Percentiles rank a stretch among this genome's conserved stretches.
Conservation (phyloP, 140 eudicot genomes). For the Flaveria floridana region DNA sequence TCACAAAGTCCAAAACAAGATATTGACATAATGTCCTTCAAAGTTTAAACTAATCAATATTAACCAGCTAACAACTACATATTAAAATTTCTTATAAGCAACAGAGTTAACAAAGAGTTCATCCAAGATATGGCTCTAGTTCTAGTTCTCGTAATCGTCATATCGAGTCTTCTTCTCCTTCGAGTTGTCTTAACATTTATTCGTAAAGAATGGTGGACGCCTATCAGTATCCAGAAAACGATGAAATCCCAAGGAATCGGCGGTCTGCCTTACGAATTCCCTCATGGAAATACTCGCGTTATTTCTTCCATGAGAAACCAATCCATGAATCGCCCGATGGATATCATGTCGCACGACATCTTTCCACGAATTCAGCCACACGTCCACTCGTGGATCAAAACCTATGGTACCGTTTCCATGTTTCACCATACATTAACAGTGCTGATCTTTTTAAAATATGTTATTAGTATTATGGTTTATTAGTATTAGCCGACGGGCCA, state of each 20-base stretch:
- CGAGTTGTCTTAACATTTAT: slow-evolving; percentile 25
- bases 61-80: not conserved
- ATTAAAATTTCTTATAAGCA: not conserved
- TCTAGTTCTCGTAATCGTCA: slow-evolving; percentile 22
- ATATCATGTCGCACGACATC: slow-evolving; percentile 44
- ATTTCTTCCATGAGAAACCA: slow-evolving; percentile 40
- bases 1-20: not conserved
- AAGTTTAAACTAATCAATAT: no score
- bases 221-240: slow-evolving; percentile 33
- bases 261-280: slow-evolving; percentile 43
- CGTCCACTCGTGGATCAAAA: slow-evolving; percentile 47
- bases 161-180: slow-evolving; percentile 31
- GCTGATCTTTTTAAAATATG: no score
- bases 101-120: slow-evolving; percentile 5
- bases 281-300: slow-evolving; percentile 49
- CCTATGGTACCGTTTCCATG: slow-evolving; percentile 35
- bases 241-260: slow-evolving; percentile 50
- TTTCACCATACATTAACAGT: not conserved
- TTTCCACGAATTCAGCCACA: slow-evolving; percentile 57
- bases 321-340: slow-evolving; percentile 50
- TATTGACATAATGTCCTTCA: not conserved
- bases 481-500: no score
- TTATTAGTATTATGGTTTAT: no score
- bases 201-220: slow-evolving; percentile 49
- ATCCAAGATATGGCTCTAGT: slow-evolving; percentile 32